phyloP scores from a whole-genome alignment of 2,329 filamentous ascomycete genomes.

The Xylariaceae sp. region DNA sequence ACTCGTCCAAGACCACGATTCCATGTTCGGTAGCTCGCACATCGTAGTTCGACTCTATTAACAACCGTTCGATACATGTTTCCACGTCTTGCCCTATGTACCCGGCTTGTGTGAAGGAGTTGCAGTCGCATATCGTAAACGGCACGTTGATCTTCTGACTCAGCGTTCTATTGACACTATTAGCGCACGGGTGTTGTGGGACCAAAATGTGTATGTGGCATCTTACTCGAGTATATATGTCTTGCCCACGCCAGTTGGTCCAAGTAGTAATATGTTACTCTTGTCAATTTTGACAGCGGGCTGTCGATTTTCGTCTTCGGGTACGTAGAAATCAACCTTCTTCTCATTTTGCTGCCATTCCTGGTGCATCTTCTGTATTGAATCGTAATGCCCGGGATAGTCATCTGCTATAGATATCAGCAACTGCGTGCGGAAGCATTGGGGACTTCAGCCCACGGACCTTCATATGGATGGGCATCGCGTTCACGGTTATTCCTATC shows the following conservation, averaged over 20 bases:
- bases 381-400: conserved; percentile 51
- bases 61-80: conserved; percentile 82
- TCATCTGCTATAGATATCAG: conserved; percentile 48
- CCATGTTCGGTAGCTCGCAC: conserved; percentile 81
- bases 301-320: conserved; percentile 44
- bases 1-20: conserved; percentile 94
- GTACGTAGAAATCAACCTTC: conserved; percentile 45
- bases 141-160: conserved; percentile 92
- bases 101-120: conserved; percentile 90
- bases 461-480: conserved; percentile 74
- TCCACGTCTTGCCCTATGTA: conserved; percentile 99
- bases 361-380: conserved; percentile 42
- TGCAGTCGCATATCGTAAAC: conserved; percentile 94
- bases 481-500: conserved; percentile 60
- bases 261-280: conserved; percentile 87
- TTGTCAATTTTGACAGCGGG: conserved; percentile 79
- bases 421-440: conserved; percentile 31
- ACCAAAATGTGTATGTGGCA: neutral
- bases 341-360: conserved; percentile 30
- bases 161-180: conserved; percentile 63
- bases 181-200: conserved; percentile 1
- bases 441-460: conserved; percentile 42
- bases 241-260: conserved; percentile 93
- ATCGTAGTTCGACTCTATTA: conserved; percentile 89
- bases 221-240: conserved; percentile 80